A percentile compares a stretch with the other conserved stretches of the same genome.
Evolutionary conservation across 495 filamentous ascomycete genomes (phyloP).

Genomic region (Tuber brumale): DNA sequence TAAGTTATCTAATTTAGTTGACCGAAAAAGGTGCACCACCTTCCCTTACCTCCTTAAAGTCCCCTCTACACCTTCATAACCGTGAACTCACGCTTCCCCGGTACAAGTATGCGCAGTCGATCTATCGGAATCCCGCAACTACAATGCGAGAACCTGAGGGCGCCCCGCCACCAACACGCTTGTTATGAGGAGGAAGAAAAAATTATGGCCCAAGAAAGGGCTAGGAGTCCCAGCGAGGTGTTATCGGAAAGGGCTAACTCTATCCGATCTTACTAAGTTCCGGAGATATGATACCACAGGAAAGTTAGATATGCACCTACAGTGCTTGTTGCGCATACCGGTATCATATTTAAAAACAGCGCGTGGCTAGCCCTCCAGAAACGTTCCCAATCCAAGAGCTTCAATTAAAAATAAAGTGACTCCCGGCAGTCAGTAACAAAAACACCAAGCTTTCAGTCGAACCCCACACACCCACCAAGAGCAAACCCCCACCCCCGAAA

Average conservation of each 20-base stretch:
- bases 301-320: background rate
- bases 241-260: background rate
- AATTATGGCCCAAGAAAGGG: background rate
- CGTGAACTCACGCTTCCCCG: background rate
- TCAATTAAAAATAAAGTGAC: background rate
- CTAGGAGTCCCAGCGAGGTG: background rate
- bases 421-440: background rate
- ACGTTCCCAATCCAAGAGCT: background rate
- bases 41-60: no score
- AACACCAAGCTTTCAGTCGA: background rate
- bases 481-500: background rate
- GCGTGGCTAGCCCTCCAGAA: background rate
- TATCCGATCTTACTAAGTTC: background rate
- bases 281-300: background rate
- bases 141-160: background rate
- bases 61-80: background rate
- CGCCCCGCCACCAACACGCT: background rate
- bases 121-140: background rate
- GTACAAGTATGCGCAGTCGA: background rate
- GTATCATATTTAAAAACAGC: background rate
- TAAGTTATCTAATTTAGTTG: background rate
- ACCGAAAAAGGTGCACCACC: background rate
- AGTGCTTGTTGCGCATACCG: background rate
- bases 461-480: background rate
- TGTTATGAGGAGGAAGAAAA: background rate